phyloP scores from a whole-genome alignment of 768 basidiomycete genomes.

The Boletus rufocinnamomeus region DNA sequence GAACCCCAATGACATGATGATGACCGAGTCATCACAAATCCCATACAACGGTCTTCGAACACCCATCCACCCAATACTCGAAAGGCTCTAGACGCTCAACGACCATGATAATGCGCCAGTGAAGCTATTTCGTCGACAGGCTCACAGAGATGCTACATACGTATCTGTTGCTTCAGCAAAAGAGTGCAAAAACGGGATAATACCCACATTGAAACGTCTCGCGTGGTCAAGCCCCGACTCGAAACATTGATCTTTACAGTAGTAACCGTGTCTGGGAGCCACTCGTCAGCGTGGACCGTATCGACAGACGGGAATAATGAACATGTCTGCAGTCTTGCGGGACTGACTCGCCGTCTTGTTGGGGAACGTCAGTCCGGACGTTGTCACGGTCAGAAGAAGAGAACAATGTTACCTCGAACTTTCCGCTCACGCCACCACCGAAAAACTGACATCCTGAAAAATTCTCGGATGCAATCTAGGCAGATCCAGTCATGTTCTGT shows the following conservation, averaged over 20 bases:
- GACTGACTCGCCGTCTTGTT: not conserved
- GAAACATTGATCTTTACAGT: slow-evolving; percentile 16
- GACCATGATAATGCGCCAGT: not conserved
- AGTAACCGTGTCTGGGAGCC: slow-evolving; percentile 11
- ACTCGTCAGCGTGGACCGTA: not conserved
- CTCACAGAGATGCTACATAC: slow-evolving; percentile 10
- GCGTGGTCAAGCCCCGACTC: slow-evolving; percentile 14
- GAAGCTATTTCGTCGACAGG: slow-evolving; percentile 5
- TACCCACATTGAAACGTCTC: slow-evolving; percentile 13
- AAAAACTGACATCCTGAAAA: slow-evolving; percentile 10
- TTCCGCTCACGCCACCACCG: slow-evolving; percentile 16
- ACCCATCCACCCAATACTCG: not conserved
- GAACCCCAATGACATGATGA: too few species aligned
- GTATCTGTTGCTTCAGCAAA: not conserved
- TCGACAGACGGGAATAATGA: not conserved
- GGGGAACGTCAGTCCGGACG: not conserved
- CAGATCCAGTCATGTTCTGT: slow-evolving; percentile 14
- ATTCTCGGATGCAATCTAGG: slow-evolving; percentile 1
- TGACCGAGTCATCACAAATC: too few species aligned
- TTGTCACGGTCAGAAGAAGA: not conserved
- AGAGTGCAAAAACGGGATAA: not conserved
- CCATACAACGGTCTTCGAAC: too few species aligned
- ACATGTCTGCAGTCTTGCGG: slow-evolving; percentile 14
- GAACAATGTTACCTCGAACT: not conserved
- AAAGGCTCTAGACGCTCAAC: not conserved